Percentiles rank a stretch among this genome's conserved stretches.
phyloP scores from a whole-genome alignment of 176 grass and related monocot species.

The Musa acuminata region DNA sequence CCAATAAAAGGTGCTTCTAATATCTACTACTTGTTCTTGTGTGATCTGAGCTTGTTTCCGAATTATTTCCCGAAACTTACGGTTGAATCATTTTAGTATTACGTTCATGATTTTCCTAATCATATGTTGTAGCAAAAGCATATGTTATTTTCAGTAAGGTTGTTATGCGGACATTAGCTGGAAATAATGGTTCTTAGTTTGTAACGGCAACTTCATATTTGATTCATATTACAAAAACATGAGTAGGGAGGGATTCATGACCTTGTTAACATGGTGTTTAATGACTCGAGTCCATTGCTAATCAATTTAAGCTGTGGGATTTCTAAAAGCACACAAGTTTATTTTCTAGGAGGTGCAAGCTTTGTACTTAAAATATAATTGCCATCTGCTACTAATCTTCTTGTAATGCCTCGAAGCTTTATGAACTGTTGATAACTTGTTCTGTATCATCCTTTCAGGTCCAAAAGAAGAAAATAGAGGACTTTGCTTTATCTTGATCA shows the following conservation, averaged over 20 bases:
- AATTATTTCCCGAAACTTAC: background rate
- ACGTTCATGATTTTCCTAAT: background rate
- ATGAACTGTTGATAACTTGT: too few relatives aligned
- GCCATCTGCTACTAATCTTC: too few relatives aligned
- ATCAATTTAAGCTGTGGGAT: background rate
- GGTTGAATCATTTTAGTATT: background rate
- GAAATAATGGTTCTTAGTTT: background rate
- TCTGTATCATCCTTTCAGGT: too few relatives aligned
- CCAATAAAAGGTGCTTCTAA: constrained; percentile 26
- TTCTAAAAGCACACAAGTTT: too few relatives aligned
- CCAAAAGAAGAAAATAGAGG: too few relatives aligned
- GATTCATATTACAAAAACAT: background rate
- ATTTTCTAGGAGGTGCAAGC: too few relatives aligned
- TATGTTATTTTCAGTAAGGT: background rate
- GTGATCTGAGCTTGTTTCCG: background rate
- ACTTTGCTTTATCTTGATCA: too few relatives aligned
- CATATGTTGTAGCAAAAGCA: background rate
- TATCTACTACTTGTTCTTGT: background rate
- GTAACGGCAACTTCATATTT: background rate
- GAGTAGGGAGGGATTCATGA: background rate
- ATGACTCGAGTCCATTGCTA: background rate
- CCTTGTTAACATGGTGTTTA: background rate
- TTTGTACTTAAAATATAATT: too few relatives aligned
- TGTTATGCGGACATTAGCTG: background rate
- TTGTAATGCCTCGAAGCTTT: too few relatives aligned